A percentile compares a stretch with the other conserved stretches of the same genome.
Conservation (phyloP, 139 green algal genomes). For the Ostreobium quekettii region DNA sequence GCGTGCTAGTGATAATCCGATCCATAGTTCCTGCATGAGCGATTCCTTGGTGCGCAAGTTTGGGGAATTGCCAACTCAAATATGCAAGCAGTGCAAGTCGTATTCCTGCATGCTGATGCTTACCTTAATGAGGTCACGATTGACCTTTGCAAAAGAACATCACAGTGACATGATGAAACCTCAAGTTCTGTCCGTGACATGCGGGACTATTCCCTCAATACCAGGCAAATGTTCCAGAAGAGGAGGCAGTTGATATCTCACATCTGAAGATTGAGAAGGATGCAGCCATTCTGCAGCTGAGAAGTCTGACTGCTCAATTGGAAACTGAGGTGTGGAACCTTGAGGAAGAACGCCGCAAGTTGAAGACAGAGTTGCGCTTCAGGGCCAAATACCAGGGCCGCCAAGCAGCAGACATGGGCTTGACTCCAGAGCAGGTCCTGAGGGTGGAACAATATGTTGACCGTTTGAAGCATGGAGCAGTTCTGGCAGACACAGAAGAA, state of each 20-base stretch:
- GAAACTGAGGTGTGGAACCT: constrained; percentile 56
- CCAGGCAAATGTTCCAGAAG: constrained; percentile 25
- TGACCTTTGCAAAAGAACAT: too few relatives aligned
- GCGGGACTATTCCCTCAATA: too few relatives aligned
- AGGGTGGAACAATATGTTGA: constrained; percentile 62
- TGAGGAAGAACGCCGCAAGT: constrained; percentile 61
- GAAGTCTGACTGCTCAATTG: constrained; percentile 45
- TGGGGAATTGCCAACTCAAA: too few relatives aligned
- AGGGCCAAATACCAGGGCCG: constrained; percentile 64
- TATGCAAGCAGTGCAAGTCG: too few relatives aligned
- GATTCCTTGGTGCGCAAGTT: too few relatives aligned
- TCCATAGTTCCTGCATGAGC: too few relatives aligned
- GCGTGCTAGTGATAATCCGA: too few relatives aligned
- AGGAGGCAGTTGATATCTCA: constrained; percentile 34
- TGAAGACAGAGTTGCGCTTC: constrained; percentile 68
- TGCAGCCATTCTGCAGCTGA: constrained; percentile 45
- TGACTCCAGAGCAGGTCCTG: constrained; percentile 55
- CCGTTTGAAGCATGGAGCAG: constrained; percentile 37
- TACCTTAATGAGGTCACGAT: too few relatives aligned
- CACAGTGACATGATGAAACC: too few relatives aligned
- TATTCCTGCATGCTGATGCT: too few relatives aligned
- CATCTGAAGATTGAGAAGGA: constrained; percentile 52
- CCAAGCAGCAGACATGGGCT: constrained; percentile 46
- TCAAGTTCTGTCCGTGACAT: too few relatives aligned
- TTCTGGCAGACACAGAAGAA: constrained; percentile 27